Conservation (phyloP, 805 yeast genomes). For the Kodamaea hsintzibuensis region DNA sequence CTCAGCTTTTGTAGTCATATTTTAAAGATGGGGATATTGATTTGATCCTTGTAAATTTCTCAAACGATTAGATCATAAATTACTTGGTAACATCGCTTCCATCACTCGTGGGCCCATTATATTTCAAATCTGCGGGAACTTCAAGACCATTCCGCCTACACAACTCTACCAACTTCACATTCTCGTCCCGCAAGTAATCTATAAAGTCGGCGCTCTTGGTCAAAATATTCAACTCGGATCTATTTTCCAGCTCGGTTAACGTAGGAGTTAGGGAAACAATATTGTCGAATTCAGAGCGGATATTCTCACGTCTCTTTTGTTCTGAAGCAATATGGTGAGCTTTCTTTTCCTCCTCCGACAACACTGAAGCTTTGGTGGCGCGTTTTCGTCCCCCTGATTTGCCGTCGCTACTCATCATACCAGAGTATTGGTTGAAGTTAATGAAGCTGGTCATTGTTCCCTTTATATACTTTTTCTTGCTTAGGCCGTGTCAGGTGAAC, state of each 20-base stretch:
- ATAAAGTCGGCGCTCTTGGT: constrained; percentile 62
- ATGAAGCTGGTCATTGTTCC: constrained; percentile 9
- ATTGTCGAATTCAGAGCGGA: constrained; percentile 77
- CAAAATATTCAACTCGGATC: constrained; percentile 79
- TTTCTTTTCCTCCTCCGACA: constrained; percentile 39
- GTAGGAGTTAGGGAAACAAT: constrained; percentile 77
- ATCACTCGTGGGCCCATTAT: constrained; percentile 24
- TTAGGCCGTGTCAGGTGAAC: constrained; percentile 6
- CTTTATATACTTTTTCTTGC: constrained; percentile 1
- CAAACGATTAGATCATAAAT: no score
- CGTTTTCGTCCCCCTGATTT: constrained; percentile 14
- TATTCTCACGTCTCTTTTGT: constrained; percentile 82
- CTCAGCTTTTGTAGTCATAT: no score
- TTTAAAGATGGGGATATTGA: no score
- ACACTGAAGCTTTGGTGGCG: constrained; percentile 27
- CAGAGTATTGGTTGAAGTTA: constrained; percentile 9
- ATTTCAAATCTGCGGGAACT: constrained; percentile 41
- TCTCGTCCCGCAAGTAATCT: constrained; percentile 50
- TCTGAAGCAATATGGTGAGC: constrained; percentile 84
- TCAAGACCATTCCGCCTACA: constrained; percentile 43
- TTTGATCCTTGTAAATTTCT: no score
- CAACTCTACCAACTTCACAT: constrained; percentile 42
- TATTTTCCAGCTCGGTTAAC: constrained; percentile 62
- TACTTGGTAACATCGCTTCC: constrained; percentile 19
- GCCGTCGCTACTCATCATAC: constrained; percentile 8